A percentile compares a stretch with the other conserved stretches of the same genome.
Evolutionary conservation across 2,329 filamentous ascomycete genomes (phyloP).

Genomic region (Diaporthe destruens): DNA sequence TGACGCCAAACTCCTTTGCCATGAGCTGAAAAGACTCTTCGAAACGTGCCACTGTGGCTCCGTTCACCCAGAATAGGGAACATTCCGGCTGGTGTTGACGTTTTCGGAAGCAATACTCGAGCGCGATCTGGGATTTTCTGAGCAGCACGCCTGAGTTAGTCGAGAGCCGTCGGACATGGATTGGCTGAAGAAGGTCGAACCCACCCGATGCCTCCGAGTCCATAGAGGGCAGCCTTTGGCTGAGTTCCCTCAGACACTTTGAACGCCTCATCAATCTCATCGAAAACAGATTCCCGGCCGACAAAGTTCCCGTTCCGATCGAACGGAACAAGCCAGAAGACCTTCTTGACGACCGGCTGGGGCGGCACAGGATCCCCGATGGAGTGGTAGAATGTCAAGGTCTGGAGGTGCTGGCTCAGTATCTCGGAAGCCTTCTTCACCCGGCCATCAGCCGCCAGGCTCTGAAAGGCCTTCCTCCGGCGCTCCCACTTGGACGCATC

Average conservation of each 20-base stretch:
- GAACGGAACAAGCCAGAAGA: not conserved
- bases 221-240: not conserved
- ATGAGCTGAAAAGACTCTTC: not conserved
- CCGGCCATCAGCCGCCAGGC: not conserved
- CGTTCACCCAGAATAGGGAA: not conserved
- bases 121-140: not conserved
- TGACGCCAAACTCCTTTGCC: not conserved
- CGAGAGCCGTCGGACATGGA: no score
- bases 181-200: not conserved
- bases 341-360: not conserved
- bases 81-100: not conserved
- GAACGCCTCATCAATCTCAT: not conserved
- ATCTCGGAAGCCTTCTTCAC: not conserved
- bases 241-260: not conserved
- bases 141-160: not conserved
- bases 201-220: not conserved
- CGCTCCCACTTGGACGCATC: not conserved
- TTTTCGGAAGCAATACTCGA: not conserved
- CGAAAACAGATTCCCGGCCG: not conserved
- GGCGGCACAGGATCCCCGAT: not conserved
- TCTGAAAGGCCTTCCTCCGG: not conserved
- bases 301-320: not conserved
- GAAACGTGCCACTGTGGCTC: not conserved
- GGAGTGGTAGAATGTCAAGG: not conserved
- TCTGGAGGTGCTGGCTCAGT: not conserved